Conservation (phyloP, 495 filamentous ascomycete genomes). For the Amorphotheca resinae region DNA sequence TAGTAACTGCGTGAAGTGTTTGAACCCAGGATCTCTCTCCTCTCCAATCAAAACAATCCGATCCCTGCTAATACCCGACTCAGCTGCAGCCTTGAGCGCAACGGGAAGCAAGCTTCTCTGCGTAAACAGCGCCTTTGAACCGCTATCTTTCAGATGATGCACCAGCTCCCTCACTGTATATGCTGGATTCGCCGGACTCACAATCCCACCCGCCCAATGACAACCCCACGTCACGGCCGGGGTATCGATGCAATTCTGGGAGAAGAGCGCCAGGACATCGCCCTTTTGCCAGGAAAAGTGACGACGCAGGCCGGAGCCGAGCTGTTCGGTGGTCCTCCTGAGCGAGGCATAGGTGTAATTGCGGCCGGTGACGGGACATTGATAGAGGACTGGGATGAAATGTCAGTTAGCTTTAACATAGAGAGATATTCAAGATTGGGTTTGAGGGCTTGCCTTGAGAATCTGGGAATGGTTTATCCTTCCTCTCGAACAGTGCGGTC, state of each 20-base stretch:
- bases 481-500: slow-evolving; percentile 63
- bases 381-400: slow-evolving; percentile 8
- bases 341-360: slow-evolving; percentile 60
- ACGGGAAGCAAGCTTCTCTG: slow-evolving; percentile 41
- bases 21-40: slow-evolving; percentile 19
- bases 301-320: slow-evolving; percentile 61
- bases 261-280: slow-evolving; percentile 56
- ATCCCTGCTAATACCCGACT: slow-evolving; percentile 45
- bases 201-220: slow-evolving; percentile 69
- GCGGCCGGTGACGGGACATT: neutral
- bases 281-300: slow-evolving; percentile 65
- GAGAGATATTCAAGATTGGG: neutral
- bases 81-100: slow-evolving; percentile 53
- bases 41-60: slow-evolving; percentile 38
- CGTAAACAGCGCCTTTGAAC: slow-evolving; percentile 50
- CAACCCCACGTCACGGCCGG: slow-evolving; percentile 59
- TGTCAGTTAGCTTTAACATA: slow-evolving; percentile 1
- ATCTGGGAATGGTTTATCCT: slow-evolving; percentile 51
- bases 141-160: slow-evolving; percentile 62
- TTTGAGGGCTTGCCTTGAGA: slow-evolving; percentile 36
- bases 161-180: slow-evolving; percentile 68
- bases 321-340: slow-evolving; percentile 49
- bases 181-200: slow-evolving; percentile 74
- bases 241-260: slow-evolving; percentile 64
- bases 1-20: slow-evolving; percentile 29